Conservation (phyloP, 495 filamentous ascomycete species). For the Penicillium steckii region DNA sequence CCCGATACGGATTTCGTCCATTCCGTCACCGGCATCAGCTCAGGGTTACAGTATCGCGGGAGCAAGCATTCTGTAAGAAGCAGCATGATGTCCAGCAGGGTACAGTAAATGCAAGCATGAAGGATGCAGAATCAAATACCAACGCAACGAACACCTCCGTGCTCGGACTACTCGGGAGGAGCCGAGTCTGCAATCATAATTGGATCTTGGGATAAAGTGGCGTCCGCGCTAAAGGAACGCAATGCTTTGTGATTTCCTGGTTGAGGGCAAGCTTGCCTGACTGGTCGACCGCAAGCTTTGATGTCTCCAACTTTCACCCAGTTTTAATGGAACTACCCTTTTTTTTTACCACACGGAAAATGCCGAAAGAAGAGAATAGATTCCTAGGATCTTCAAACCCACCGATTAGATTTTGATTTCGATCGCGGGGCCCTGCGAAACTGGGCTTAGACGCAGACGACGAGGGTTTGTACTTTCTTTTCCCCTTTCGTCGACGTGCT, state of each 20-base stretch:
- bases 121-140: background rate
- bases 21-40: background rate
- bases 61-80: no score
- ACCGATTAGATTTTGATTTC: slow-evolving; percentile 1
- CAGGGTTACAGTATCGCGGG: no score
- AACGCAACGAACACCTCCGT: slow-evolving; percentile 6
- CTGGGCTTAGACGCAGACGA: background rate
- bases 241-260: background rate
- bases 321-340: background rate
- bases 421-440: slow-evolving; percentile 4
- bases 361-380: background rate
- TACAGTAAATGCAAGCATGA: background rate
- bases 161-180: slow-evolving; percentile 4
- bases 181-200: background rate
- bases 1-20: background rate
- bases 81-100: background rate
- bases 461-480: background rate
- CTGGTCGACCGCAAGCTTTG: background rate
- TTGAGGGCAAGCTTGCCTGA: background rate
- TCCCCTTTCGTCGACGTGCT: background rate
- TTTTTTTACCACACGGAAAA: background rate
- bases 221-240: background rate
- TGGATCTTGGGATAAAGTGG: background rate
- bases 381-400: slow-evolving; percentile 1
- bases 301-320: background rate